Base-by-base conservation (phyloP, 371 early-diverging fungal genomes). In the Neoconidiobolus thromboides region DNA sequence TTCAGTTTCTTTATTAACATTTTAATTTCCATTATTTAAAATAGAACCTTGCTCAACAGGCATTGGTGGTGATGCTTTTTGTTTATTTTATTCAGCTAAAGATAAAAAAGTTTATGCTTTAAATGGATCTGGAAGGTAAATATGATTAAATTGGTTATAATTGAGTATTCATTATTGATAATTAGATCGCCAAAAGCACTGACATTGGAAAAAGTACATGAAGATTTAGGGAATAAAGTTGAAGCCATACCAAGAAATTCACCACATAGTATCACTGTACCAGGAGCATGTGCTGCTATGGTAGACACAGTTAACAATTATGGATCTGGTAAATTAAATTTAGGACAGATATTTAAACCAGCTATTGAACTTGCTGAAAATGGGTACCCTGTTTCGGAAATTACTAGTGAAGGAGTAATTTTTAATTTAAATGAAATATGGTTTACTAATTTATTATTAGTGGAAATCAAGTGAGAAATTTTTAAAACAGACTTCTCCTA, bases 21-120 rank as follows among this genome's bases (percentile, higher is more conserved):
- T 43, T 39, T 15, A 2, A 46, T 43, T 50, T 54, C 52, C 14
- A 54, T 53, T 56, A 0, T 43, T 1, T 43, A 2, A 2, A 12
- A 41, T 15, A 76, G 88, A 93, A 69, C 89, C 93, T 4, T 74
- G 79, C 43, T 85, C 86, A 0, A 89, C 91, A 12, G 95, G 95
- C 6, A 80, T 93, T 60, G 95, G 95, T 48, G 95, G 95, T 46
- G 95, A 93, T 65, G 82, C 81, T 47, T 94, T 94, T 68, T 81
- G 87, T 62, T 73, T 94, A 10, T 86, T 80, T 64, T 88, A 83
- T 67, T 75, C 81, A 62, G 79, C 81, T 42, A 81, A 75, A 54
- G 65, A 68, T 4, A 71, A 73, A 40, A 68, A 64, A 0, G 83
- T 86, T 12, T 65, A 69, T 42, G 85, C 76, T 0, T 63, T 84